These are phyloP conservation scores for Diaporthe eres DNA, from an alignment of 2,329 filamentous ascomycete species.

Conservation along the genomic window DNA sequence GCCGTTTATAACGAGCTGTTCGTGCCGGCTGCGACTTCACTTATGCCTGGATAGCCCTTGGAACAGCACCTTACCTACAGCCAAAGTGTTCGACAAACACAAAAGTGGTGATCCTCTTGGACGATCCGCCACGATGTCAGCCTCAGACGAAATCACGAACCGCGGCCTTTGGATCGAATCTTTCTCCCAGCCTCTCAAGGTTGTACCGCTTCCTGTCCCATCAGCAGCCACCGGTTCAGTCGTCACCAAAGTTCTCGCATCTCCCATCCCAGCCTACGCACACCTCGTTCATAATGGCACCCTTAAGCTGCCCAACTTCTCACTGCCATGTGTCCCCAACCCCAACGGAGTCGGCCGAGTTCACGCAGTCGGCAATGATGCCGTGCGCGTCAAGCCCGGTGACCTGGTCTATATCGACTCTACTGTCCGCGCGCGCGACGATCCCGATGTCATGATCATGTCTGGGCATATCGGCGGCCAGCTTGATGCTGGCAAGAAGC, in stretches of 20 bases:
- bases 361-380: background rate
- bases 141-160: background rate
- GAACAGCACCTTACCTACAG: background rate
- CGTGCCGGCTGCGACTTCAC: background rate
- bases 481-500: background rate
- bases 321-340: slow-evolving; percentile 9
- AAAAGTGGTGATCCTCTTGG: background rate
- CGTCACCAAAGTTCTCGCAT: background rate
- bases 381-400: background rate
- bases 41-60: background rate
- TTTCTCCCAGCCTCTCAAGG: background rate
- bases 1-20: background rate
- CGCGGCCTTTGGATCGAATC: slow-evolving; percentile 16
- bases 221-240: slow-evolving; percentile 9
- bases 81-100: background rate
- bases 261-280: background rate
- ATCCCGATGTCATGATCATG: background rate
- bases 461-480: slow-evolving; percentile 5
- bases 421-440: background rate
- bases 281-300: slow-evolving; percentile 4
- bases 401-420: background rate
- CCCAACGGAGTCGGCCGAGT: background rate
- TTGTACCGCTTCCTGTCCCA: background rate
- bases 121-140: background rate
- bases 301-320: background rate